A percentile compares a stretch with the other conserved stretches of the same genome.
These are phyloP conservation scores for Pichia paraexigua DNA, from an alignment of 805 yeast species.

Conservation along the genomic window DNA sequence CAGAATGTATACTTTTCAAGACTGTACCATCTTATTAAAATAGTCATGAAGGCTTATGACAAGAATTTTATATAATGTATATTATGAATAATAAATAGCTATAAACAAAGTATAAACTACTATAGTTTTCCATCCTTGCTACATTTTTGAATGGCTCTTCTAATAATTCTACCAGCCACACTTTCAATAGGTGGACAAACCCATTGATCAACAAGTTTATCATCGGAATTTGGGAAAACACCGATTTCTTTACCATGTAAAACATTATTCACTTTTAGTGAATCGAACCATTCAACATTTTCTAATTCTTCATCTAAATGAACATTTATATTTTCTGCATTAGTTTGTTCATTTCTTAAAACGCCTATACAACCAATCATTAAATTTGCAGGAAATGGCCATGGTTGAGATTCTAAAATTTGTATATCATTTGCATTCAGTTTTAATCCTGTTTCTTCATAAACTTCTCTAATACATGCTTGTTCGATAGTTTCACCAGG, in stretches of 20 bases:
- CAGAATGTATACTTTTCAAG: too few relatives aligned
- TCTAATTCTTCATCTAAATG: slow-evolving; percentile 80
- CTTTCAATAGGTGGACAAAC: slow-evolving; percentile 6
- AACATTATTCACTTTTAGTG: slow-evolving; percentile 36
- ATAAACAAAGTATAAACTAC: not conserved
- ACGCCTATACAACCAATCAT: slow-evolving; percentile 88
- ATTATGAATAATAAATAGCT: not conserved
- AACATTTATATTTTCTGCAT: slow-evolving; percentile 52
- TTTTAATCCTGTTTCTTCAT: slow-evolving; percentile 91
- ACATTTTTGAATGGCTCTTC: not conserved
- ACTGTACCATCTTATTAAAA: too few relatives aligned
- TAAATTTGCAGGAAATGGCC: slow-evolving; percentile 94
- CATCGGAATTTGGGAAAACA: not conserved
- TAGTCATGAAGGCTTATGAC: too few relatives aligned
- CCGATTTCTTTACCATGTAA: slow-evolving; percentile 1
- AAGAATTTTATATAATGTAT: too few relatives aligned
- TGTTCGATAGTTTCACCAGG: slow-evolving; percentile 89
- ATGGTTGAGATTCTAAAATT: slow-evolving; percentile 77
- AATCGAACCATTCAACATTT: slow-evolving; percentile 82
- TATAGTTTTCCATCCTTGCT: not conserved
- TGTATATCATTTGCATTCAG: slow-evolving; percentile 40
- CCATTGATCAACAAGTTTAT: not conserved
- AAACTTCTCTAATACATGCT: slow-evolving; percentile 80
- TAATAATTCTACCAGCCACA: slow-evolving; percentile 6
- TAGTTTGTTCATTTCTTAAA: slow-evolving; percentile 61